Conservation (phyloP, 2,329 filamentous ascomycete species). For the Penicillium brevicompactum region DNA sequence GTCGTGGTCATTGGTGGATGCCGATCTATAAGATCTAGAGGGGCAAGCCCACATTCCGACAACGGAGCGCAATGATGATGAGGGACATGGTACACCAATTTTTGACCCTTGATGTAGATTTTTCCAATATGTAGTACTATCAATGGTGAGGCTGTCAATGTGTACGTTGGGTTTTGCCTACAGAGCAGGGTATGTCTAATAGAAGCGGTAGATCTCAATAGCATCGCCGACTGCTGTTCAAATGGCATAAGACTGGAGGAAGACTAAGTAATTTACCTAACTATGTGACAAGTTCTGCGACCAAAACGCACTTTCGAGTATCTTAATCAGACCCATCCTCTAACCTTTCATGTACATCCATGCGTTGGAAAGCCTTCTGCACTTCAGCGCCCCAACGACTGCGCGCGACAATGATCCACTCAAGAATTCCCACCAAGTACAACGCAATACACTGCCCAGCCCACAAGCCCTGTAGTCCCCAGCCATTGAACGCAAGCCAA, state of each 20-base stretch:
- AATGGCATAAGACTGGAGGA: no score
- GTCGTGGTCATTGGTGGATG: constrained; percentile 4
- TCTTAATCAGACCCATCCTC: constrained; percentile 16
- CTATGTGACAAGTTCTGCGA: no score
- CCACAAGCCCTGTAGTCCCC: constrained; percentile 80
- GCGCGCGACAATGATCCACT: constrained; percentile 78
- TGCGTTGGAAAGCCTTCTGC: constrained; percentile 67
- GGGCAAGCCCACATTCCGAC: background rate
- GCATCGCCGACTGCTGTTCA: no score
- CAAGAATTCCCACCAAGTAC: constrained; percentile 74
- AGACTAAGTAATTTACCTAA: no score
- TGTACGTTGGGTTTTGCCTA: no score
- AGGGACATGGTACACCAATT: background rate
- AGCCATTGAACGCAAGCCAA: constrained; percentile 81
- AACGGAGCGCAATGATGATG: background rate
- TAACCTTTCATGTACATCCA: constrained; percentile 55
- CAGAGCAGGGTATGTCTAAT: no score
- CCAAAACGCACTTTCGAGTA: background rate
- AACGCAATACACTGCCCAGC: constrained; percentile 79
- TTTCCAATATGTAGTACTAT: no score
- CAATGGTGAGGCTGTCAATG: no score
- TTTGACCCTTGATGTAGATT: no score
- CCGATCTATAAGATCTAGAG: background rate
- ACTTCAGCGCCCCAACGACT: constrained; percentile 79
- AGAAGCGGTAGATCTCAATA: no score